Percentiles rank a stretch among this genome's conserved stretches.
These are phyloP conservation scores for Ehretia macrophylla DNA, from an alignment of 257 asterid species.

Conservation along the genomic window DNA sequence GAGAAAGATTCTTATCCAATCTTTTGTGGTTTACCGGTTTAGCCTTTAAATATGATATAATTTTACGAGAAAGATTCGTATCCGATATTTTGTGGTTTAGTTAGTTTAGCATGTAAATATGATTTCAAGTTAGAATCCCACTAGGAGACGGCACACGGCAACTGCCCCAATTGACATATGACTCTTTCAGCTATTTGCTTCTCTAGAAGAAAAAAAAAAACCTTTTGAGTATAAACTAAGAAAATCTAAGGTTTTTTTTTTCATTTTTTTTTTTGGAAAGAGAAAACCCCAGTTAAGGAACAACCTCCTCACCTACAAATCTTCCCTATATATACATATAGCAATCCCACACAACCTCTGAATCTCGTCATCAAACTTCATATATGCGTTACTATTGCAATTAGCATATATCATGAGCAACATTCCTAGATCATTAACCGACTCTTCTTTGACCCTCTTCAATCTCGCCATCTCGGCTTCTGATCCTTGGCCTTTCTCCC, in stretches of 20 bases:
- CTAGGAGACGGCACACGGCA: slow-evolving; percentile 20
- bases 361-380: background rate
- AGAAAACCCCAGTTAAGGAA: slow-evolving; percentile 22
- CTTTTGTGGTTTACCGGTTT: too few species aligned
- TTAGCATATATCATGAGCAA: slow-evolving; percentile 54
- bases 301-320: background rate
- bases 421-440: slow-evolving; percentile 66
- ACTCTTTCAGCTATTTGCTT: background rate
- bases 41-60: too few species aligned
- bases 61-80: too few species aligned
- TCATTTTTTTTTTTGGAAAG: background rate
- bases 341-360: background rate
- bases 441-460: slow-evolving; percentile 59
- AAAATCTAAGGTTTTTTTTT: too few species aligned
- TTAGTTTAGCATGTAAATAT: background rate
- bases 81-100: too few species aligned
- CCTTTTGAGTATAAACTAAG: slow-evolving; percentile 27
- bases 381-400: slow-evolving; percentile 22
- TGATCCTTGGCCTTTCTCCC: slow-evolving; percentile 91
- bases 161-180: slow-evolving; percentile 6
- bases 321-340: background rate
- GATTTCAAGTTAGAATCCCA: background rate
- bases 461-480: slow-evolving; percentile 77
- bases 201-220: slow-evolving; percentile 24
- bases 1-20: too few species aligned